Conservation (phyloP, 164 flowering plant species). For the Protea cynaroides region DNA sequence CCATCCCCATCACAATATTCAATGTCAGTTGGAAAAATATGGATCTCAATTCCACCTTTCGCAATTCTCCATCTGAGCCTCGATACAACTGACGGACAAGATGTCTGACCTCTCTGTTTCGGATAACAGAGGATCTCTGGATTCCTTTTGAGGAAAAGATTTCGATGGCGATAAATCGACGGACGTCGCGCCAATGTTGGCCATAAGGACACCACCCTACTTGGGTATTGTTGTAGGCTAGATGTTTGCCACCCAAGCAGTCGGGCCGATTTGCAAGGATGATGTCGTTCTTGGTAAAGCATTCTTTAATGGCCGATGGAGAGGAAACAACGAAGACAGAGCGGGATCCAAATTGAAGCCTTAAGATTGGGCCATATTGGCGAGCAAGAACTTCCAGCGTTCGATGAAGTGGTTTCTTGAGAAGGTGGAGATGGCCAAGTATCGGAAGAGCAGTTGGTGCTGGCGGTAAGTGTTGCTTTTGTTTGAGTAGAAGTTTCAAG, state of each 20-base stretch:
- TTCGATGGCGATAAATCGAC: constrained; percentile 27
- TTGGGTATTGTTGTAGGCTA: constrained; percentile 16
- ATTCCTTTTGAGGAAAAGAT: constrained; percentile 25
- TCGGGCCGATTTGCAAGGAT: constrained; percentile 12
- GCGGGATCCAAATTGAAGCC: constrained; percentile 8
- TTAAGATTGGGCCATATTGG: constrained; percentile 10
- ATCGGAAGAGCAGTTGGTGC: constrained; percentile 20
- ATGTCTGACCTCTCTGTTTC: constrained; percentile 19
- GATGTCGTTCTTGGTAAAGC: neutral
- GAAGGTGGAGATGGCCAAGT: constrained; percentile 32
- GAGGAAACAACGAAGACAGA: constrained; percentile 10
- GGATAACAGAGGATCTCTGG: constrained; percentile 10
- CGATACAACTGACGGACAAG: too few species aligned
- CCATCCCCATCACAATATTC: too few species aligned
- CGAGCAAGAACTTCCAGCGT: constrained; percentile 6
- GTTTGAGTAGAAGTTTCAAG: neutral
- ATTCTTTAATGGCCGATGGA: neutral
- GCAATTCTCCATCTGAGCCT: too few species aligned
- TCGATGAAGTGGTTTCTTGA: constrained; percentile 22
- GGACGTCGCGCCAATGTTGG: constrained; percentile 37
- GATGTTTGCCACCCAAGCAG: constrained; percentile 4
- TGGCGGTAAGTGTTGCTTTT: constrained; percentile 12
- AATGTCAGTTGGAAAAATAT: too few species aligned
- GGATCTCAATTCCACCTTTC: too few species aligned
- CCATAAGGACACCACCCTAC: constrained; percentile 27